Conservation (phyloP, 176 grass and related monocot genomes). For the Ananas comosus region DNA sequence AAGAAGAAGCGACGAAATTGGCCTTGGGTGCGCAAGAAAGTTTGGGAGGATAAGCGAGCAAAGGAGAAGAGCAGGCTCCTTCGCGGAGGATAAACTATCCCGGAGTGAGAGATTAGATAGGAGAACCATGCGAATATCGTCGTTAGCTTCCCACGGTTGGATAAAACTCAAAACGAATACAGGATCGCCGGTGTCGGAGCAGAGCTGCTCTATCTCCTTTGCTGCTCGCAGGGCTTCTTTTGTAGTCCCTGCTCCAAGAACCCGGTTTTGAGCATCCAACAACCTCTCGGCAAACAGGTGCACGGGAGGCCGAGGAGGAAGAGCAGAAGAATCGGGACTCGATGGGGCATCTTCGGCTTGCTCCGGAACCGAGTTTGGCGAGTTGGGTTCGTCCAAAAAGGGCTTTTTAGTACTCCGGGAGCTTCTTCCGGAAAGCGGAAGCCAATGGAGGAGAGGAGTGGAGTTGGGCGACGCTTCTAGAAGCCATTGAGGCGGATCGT, state of each 20-base stretch:
- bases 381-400: neutral
- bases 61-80: constrained; percentile 39
- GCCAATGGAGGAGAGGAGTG: constrained; percentile 42
- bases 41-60: constrained; percentile 64
- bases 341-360: constrained; percentile 4
- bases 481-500: constrained; percentile 44
- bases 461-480: constrained; percentile 13
- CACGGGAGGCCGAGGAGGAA: neutral
- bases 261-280: constrained; percentile 29
- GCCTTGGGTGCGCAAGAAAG: constrained; percentile 42
- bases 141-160: constrained; percentile 60
- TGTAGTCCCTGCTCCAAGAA: constrained; percentile 27
- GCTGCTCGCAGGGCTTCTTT: constrained; percentile 26
- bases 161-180: constrained; percentile 45
- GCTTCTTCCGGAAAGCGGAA: constrained; percentile 22
- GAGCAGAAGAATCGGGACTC: neutral
- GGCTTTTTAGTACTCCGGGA: neutral
- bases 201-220: constrained; percentile 46
- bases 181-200: constrained; percentile 37
- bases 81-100: constrained; percentile 13
- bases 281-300: constrained; percentile 2
- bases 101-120: constrained; percentile 37
- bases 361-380: constrained; percentile 16
- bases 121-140: constrained; percentile 39
- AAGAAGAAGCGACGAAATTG: constrained; percentile 50